Conservation (phyloP, 2,329 filamentous ascomycete species). For the Phyllosticta ampelicida region DNA sequence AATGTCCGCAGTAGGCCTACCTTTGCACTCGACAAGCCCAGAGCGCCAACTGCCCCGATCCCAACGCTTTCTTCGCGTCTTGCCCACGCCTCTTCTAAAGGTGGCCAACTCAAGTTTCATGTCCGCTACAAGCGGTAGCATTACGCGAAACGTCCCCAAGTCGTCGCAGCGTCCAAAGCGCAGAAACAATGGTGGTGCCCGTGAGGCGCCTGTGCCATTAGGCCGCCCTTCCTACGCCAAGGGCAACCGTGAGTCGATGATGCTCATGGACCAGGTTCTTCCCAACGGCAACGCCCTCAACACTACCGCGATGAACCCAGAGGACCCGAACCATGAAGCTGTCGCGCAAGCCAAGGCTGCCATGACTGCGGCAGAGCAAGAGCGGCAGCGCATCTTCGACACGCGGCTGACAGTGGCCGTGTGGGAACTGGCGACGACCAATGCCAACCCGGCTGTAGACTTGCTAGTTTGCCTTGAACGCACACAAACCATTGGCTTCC, state of each 20-base stretch:
- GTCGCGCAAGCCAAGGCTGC: constrained; percentile 34
- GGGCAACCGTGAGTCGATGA: constrained; percentile 35
- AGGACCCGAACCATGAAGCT: constrained; percentile 22
- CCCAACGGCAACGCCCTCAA: constrained; percentile 28
- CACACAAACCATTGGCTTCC: constrained; percentile 83
- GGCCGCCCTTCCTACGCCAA: constrained; percentile 17
- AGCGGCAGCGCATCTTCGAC: constrained; percentile 69
- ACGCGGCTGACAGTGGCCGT: constrained; percentile 80
- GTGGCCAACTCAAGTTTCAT: constrained; percentile 95
- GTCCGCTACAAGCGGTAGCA: constrained; percentile 76
- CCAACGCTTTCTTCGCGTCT: constrained; percentile 77
- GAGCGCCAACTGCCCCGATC: constrained; percentile 81
- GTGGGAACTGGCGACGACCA: constrained; percentile 83
- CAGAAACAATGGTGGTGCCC: constrained; percentile 15
- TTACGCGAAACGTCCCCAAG: constrained; percentile 48
- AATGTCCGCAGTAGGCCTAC: constrained; percentile 43
- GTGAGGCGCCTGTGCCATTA: not conserved
- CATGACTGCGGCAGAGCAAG: constrained; percentile 55
- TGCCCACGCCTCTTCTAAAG: constrained; percentile 84
- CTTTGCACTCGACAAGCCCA: constrained; percentile 57
- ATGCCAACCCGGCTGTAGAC: constrained; percentile 89
- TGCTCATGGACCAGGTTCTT: constrained; percentile 39
- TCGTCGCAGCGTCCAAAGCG: constrained; percentile 13
- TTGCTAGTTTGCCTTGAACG: constrained; percentile 86
- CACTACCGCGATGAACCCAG: constrained; percentile 17